Conservation (phyloP, 768 basidiomycete genomes). For the Termitomyces sp. region DNA sequence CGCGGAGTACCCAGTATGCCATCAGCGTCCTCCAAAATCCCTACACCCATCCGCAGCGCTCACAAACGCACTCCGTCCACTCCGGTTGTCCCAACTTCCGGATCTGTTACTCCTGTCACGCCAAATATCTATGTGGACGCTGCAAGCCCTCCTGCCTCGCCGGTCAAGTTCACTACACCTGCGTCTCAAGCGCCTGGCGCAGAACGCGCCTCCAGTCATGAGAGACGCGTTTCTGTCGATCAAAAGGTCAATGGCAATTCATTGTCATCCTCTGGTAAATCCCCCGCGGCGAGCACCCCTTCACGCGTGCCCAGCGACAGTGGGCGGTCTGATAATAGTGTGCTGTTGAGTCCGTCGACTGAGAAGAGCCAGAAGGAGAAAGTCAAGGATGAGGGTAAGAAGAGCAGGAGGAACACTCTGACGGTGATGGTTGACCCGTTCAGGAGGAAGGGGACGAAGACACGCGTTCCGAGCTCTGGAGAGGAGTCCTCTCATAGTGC, state of each 20-base stretch:
- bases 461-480: constrained; percentile 22
- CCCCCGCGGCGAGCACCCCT: not conserved
- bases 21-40: not conserved
- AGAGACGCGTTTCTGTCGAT: not conserved
- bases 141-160: constrained; percentile 34
- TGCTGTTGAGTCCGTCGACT: constrained; percentile 19
- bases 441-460: constrained; percentile 36
- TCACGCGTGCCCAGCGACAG: constrained; percentile 37
- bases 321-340: constrained; percentile 15
- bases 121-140: constrained; percentile 28
- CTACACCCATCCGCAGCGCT: not conserved
- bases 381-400: constrained; percentile 38
- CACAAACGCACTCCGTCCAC: constrained; percentile 8
- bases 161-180: constrained; percentile 17
- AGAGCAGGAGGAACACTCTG: constrained; percentile 73
- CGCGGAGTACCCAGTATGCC: not conserved
- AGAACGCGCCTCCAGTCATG: constrained; percentile 24
- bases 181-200: not conserved
- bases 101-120: constrained; percentile 3
- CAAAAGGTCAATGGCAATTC: constrained; percentile 17
- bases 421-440: constrained; percentile 84
- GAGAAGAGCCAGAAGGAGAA: constrained; percentile 14
- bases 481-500: constrained; percentile 11
- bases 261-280: constrained; percentile 10
- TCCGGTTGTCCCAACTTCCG: not conserved